Percentiles rank a stretch among this genome's conserved stretches.
These are phyloP conservation scores for Aspergillus sp. DNA, from an alignment of 2,329 filamentous ascomycete species.

Conservation along the genomic window DNA sequence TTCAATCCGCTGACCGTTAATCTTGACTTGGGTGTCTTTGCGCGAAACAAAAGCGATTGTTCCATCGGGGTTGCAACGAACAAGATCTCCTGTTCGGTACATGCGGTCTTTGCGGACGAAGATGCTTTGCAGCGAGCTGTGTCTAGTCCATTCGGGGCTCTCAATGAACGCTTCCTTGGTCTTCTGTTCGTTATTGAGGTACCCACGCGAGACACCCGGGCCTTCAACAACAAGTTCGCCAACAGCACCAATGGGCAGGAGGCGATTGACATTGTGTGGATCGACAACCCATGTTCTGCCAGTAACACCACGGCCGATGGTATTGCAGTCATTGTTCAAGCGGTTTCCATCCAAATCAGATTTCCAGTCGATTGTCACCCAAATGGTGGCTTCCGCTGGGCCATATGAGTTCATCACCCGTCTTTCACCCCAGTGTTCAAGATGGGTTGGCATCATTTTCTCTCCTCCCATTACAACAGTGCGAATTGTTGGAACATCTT, in stretches of 20 bases:
- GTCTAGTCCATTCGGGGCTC: slow-evolving; percentile 23
- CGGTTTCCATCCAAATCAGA: slow-evolving; percentile 19
- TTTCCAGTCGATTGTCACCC: slow-evolving; percentile 17
- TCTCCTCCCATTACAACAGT: slow-evolving; percentile 43
- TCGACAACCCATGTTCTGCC: slow-evolving; percentile 38
- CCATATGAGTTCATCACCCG: slow-evolving; percentile 44
- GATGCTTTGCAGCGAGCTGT: slow-evolving; percentile 13
- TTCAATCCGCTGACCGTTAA: slow-evolving; percentile 43
- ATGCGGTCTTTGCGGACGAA: slow-evolving; percentile 24
- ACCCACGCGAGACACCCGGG: slow-evolving; percentile 41
- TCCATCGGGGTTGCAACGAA: slow-evolving; percentile 31
- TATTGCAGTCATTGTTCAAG: slow-evolving; percentile 3
- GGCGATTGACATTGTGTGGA: slow-evolving; percentile 28
- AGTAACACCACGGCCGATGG: slow-evolving; percentile 31
- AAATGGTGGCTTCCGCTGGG: slow-evolving; percentile 36
- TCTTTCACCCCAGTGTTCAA: slow-evolving; percentile 40
- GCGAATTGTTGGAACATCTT: slow-evolving; percentile 41
- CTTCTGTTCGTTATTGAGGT: slow-evolving; percentile 34
- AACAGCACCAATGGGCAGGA: slow-evolving; percentile 41
- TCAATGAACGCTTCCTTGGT: slow-evolving; percentile 21
- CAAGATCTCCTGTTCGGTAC: slow-evolving; percentile 36
- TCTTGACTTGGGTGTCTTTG: slow-evolving; percentile 32
- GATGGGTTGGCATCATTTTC: slow-evolving; percentile 36
- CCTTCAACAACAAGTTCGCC: slow-evolving; percentile 47
- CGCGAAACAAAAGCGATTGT: slow-evolving; percentile 29